These are phyloP conservation scores for Coemansia sp. DNA, from an alignment of 192 early-diverging fungal species.

Conservation along the genomic window DNA sequence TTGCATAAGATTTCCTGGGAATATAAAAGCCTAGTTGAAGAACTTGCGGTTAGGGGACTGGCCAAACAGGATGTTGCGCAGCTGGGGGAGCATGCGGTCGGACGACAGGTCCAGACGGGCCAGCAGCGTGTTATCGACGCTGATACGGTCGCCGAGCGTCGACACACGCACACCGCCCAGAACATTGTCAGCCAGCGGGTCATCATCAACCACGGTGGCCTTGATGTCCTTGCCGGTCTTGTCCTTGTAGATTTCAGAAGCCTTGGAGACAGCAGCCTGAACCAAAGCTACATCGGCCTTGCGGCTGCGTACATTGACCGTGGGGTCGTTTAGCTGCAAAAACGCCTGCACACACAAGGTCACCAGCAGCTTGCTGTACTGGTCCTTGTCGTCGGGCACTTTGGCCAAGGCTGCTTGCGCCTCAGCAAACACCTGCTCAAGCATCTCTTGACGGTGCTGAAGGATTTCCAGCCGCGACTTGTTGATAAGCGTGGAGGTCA, in stretches of 20 bases:
- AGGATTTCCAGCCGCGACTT: constrained; percentile 89
- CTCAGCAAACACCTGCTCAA: constrained; percentile 79
- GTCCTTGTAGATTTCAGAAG: constrained; percentile 58
- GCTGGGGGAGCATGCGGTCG: constrained; percentile 89
- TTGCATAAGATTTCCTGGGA: too few relatives aligned
- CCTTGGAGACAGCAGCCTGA: constrained; percentile 55
- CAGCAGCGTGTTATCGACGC: constrained; percentile 87
- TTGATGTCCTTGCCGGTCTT: constrained; percentile 45
- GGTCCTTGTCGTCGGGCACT: constrained; percentile 60
- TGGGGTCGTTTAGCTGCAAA: constrained; percentile 81
- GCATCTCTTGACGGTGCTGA: constrained; percentile 80
- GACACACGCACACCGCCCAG: constrained; percentile 87
- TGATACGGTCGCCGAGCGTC: constrained; percentile 74
- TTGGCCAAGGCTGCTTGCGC: constrained; percentile 60
- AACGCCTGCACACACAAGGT: constrained; percentile 70
- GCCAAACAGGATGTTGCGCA: constrained; percentile 87
- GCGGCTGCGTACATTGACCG: constrained; percentile 69
- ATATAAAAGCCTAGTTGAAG: constrained; percentile 74
- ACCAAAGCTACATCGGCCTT: constrained; percentile 67
- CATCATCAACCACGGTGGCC: constrained; percentile 50
- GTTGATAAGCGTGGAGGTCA: constrained; percentile 94
- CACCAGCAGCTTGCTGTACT: constrained; percentile 68
- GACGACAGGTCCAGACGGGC: constrained; percentile 79
- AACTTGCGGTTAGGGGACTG: constrained; percentile 87
- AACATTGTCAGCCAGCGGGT: constrained; percentile 71